Evolutionary conservation across 352 stramenopile genomes (phyloP).

Genomic region (Phytophthora cactorum): DNA sequence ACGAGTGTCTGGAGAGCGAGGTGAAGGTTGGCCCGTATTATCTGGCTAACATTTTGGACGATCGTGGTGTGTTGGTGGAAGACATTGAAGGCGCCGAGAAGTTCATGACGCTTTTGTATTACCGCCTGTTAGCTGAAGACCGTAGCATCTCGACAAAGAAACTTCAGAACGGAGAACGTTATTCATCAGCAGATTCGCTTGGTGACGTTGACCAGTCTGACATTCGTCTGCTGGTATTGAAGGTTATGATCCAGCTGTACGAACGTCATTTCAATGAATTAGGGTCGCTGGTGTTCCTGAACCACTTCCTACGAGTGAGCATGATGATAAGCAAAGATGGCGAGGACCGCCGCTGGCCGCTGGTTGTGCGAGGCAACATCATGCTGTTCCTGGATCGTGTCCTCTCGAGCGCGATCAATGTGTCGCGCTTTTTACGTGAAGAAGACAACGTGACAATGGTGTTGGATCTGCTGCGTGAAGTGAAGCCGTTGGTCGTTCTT

Average conservation of each 20-base stretch:
- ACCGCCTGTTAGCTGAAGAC: slow-evolving; percentile 81
- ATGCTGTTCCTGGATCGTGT: slow-evolving; percentile 85
- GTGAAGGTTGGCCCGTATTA: slow-evolving; percentile 89
- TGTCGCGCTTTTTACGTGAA: slow-evolving; percentile 79
- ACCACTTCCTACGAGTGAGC: slow-evolving; percentile 80
- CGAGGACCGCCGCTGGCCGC: slow-evolving; percentile 61
- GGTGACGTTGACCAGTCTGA: slow-evolving; percentile 63
- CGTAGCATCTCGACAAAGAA: slow-evolving; percentile 21
- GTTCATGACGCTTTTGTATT: slow-evolving; percentile 91
- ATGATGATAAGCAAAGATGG: slow-evolving; percentile 69
- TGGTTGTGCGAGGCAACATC: slow-evolving; percentile 85
- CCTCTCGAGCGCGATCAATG: slow-evolving; percentile 80
- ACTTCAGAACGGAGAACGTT: slow-evolving; percentile 26
- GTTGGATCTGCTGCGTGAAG: slow-evolving; percentile 74
- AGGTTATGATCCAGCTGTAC: slow-evolving; percentile 90
- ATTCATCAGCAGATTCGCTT: slow-evolving; percentile 40
- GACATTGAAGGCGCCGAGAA: slow-evolving; percentile 77
- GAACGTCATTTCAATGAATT: slow-evolving; percentile 81
- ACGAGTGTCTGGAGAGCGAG: slow-evolving; percentile 71
- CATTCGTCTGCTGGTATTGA: slow-evolving; percentile 82
- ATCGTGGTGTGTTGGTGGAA: slow-evolving; percentile 80
- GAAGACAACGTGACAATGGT: slow-evolving; percentile 78
- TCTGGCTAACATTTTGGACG: slow-evolving; percentile 80
- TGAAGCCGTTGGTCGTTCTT: slow-evolving; percentile 75
- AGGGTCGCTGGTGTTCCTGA: slow-evolving; percentile 82